Evolutionary conservation across 2,329 filamentous ascomycete genomes (phyloP).

Genomic region (Colletotrichum sublineola): DNA sequence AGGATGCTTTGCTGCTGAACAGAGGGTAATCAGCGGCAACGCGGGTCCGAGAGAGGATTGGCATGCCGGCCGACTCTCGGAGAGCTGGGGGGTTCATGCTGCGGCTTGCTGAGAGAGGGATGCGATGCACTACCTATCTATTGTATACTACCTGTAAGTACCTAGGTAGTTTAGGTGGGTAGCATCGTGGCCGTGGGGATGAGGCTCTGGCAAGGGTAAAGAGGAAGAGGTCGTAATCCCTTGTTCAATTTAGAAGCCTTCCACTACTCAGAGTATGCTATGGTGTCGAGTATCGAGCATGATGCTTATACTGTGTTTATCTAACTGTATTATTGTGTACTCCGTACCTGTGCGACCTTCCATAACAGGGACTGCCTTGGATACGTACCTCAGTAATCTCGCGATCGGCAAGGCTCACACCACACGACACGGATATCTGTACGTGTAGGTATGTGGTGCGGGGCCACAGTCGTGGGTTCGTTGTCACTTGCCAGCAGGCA

Average conservation of each 20-base stretch:
- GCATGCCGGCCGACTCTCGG: slow-evolving; percentile 13
- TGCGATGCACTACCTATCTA: no score
- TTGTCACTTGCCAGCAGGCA: neutral
- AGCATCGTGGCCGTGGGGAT: slow-evolving; percentile 21
- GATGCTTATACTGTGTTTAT: no score
- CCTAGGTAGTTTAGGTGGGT: no score
- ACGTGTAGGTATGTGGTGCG: neutral
- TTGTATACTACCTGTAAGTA: no score
- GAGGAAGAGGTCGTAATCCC: neutral
- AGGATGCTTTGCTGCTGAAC: slow-evolving; percentile 4
- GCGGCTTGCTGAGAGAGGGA: neutral
- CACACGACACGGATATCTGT: no score
- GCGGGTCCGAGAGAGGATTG: slow-evolving; percentile 15
- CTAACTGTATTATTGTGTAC: no score
- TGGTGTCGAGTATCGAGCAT: no score
- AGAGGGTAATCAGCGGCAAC: slow-evolving; percentile 9
- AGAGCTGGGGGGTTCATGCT: neutral
- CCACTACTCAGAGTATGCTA: no score
- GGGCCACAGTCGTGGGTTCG: neutral
- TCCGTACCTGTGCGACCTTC: no score
- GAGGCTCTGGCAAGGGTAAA: slow-evolving; percentile 24
- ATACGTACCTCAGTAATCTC: no score
- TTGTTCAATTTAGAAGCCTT: no score
- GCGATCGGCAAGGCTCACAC: neutral
- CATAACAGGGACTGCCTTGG: no score